These are phyloP conservation scores for Pseudoneurospora amorphoporcata DNA, from an alignment of 495 filamentous ascomycete genomes.

Conservation along the genomic window DNA sequence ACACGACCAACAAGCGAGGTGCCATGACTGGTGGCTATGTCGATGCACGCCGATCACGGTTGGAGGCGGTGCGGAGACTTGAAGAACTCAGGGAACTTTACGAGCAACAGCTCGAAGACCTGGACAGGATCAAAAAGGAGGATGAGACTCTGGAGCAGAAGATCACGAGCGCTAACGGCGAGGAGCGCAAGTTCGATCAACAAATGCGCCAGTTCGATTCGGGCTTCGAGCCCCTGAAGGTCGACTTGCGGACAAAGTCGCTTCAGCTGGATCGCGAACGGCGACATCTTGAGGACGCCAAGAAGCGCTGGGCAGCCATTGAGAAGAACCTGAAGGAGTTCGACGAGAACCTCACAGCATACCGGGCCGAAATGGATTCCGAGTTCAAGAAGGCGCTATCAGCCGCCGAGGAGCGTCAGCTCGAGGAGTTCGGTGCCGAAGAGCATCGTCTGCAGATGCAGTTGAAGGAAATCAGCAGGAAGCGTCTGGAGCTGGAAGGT, in stretches of 20 bases:
- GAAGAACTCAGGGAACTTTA: conserved; percentile 63
- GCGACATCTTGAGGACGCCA: conserved; percentile 64
- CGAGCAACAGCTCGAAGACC: conserved; percentile 48
- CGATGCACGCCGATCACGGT: conserved; percentile 68
- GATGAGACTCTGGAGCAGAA: conserved; percentile 75
- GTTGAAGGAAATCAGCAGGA: conserved; percentile 60
- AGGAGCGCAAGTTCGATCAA: conserved; percentile 75
- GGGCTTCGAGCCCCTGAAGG: conserved; percentile 69
- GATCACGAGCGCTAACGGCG: conserved; percentile 69
- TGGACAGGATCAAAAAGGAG: conserved; percentile 35
- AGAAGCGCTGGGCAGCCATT: conserved; percentile 56
- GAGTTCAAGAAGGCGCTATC: conserved; percentile 89
- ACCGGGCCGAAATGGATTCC: conserved; percentile 68
- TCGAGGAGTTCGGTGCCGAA: conserved; percentile 57
- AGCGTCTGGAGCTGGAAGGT: conserved; percentile 68
- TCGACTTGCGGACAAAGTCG: conserved; percentile 61
- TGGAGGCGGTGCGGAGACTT: conserved; percentile 73
- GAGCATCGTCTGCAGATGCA: conserved; percentile 65
- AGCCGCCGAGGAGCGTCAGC: conserved; percentile 65
- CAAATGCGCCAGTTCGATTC: conserved; percentile 65
- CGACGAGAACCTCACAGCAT: conserved; percentile 58
- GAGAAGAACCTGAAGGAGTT: conserved; percentile 65
- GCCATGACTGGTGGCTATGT: conserved; percentile 90
- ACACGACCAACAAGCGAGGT: conserved; percentile 86
- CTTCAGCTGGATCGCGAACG: conserved; percentile 61